Percentiles rank a stretch among this genome's conserved stretches.
phyloP scores from a whole-genome alignment of 208 protist genomes.

The Naegleria fowleri region DNA sequence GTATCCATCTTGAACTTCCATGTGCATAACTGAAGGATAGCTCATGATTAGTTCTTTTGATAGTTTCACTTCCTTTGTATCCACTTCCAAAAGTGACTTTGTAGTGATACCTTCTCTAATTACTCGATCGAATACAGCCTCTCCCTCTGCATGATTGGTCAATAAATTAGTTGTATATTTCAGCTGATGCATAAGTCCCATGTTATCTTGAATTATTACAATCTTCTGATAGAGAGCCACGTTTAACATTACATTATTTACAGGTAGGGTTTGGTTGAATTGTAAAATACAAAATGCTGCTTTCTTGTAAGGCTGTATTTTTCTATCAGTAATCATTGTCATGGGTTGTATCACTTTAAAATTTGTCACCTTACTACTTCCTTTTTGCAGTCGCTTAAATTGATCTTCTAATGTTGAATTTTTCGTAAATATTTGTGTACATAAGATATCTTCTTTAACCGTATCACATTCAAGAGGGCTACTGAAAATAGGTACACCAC shows the following conservation, averaged over 20 bases:
- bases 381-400: not conserved
- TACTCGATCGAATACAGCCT: not conserved
- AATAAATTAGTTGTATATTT: not conserved
- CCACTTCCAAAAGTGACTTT: not conserved
- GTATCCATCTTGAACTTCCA: not conserved
- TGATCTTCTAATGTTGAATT: not conserved
- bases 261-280: not conserved
- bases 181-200: not conserved
- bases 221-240: not conserved
- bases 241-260: not conserved
- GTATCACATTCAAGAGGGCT: not conserved
- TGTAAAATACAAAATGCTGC: not conserved
- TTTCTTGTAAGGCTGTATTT: not conserved
- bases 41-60: not conserved
- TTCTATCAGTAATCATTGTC: not conserved
- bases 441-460: not conserved
- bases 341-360: not conserved
- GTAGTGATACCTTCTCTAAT: not conserved
- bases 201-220: not conserved
- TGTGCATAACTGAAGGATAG: not conserved
- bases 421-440: not conserved
- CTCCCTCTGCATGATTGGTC: not conserved
- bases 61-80: not conserved
- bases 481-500: not conserved
- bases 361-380: not conserved